phyloP scores from a whole-genome alignment of 257 asterid genomes.

The Fraxinus cuspidata region DNA sequence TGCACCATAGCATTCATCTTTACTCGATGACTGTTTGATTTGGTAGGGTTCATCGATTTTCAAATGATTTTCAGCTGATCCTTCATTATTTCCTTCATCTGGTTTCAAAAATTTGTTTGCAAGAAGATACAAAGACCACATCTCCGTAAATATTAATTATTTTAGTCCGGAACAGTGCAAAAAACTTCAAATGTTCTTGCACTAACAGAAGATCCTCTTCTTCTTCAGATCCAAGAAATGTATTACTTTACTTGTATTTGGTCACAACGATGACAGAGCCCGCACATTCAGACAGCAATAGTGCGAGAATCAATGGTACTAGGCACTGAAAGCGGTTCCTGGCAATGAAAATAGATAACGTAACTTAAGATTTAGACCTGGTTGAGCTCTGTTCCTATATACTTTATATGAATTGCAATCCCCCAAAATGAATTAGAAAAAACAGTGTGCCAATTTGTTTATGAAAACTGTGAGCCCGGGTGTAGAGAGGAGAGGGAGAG shows the following conservation, averaged over 20 bases:
- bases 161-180: constrained; percentile 12
- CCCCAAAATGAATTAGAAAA: constrained; percentile 3
- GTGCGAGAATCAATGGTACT: not conserved
- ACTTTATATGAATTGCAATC: constrained; percentile 7
- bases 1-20: constrained; percentile 32
- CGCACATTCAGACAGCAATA: constrained; percentile 17
- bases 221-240: constrained; percentile 8
- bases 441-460: not conserved
- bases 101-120: constrained; percentile 70
- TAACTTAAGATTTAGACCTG: constrained; percentile 4
- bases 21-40: constrained; percentile 38
- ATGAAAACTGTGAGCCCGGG: not conserved
- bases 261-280: constrained; percentile 13
- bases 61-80: constrained; percentile 38
- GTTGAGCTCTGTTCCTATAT: constrained; percentile 12
- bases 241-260: constrained; percentile 13
- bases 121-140: constrained; percentile 76
- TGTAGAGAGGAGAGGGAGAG: not conserved
- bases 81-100: constrained; percentile 57
- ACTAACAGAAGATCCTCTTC: constrained; percentile 17
- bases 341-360: constrained; percentile 16
- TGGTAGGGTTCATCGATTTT: constrained; percentile 44
- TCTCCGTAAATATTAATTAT: constrained; percentile 37
- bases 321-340: constrained; percentile 15
- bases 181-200: constrained; percentile 18